Evolutionary conservation across 495 filamentous ascomycete species (phyloP), one percentile per base, ranked within the genome.

Genomic region (Xylaria bambusicola): DNA sequence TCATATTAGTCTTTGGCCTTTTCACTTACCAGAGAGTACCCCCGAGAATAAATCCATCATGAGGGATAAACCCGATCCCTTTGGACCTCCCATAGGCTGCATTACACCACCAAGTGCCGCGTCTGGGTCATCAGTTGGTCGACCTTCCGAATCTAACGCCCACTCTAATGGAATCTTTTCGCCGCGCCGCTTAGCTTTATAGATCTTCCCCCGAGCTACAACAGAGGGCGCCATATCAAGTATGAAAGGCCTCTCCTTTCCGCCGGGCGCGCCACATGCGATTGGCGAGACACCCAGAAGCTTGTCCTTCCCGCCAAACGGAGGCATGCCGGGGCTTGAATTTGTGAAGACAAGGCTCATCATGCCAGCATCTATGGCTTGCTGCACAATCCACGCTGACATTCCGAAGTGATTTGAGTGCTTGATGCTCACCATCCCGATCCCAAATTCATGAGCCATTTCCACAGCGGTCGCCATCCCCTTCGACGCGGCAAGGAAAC

Each of bases 41-140:
- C 89, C 89, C 6, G 88, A 90, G 60, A 92, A 91, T 2, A 92
- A 86, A 73, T 92, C 89, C 89, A 91, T 91, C 88, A 92, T 91
- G 36, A 92, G 80, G 0, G 86, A 75, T 42, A 92, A 62, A 4
- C 83, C 89, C 17, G 82, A 85, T 4, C 89, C 88, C 70, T 92
- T 92, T 0, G 88, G 87, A 0, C 89, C 89, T 0, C 87, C 88
- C 86, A 92, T 91, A 0, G 89, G 88, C 50, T 90, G 71, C 89
- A 92, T 92, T 1, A 88, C 85, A 0, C 88, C 89, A 50, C 84
- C 76, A 24, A 91, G 66, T 27, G 88, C 89, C 15, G 75, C 74
- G 0, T 72, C 81, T 0, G 88, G 88, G 67, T 92, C 87, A 64
- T 84, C 82, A 1, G 88, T 91, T 58, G 65, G 75, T n/a, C 75